Evolutionary conservation across 2,329 filamentous ascomycete species (phyloP).

Genomic region (Westerdykella sp.): DNA sequence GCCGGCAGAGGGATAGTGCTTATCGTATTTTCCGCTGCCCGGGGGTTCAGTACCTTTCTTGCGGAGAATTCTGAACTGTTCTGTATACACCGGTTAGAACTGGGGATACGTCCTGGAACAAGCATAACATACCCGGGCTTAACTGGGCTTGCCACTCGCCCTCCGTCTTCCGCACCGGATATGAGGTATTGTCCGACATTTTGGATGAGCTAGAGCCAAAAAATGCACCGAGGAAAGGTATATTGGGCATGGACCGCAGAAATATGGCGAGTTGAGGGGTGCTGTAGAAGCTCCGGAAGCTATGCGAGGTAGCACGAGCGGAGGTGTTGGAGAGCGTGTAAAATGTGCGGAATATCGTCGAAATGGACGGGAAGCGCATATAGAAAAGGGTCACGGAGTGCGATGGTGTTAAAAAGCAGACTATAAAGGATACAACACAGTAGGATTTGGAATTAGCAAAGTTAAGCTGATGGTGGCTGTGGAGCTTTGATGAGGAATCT

Average conservation of each 20-base stretch:
- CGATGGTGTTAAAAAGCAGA: too few relatives aligned
- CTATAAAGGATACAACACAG: too few relatives aligned
- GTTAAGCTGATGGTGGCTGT: too few relatives aligned
- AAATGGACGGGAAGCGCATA: constrained; percentile 59
- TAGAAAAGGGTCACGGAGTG: constrained; percentile 68
- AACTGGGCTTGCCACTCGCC: constrained; percentile 88
- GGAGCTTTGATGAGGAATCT: too few relatives aligned
- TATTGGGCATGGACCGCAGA: constrained; percentile 60
- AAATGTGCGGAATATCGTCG: constrained; percentile 45
- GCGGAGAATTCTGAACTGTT: constrained; percentile 91
- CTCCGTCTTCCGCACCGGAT: constrained; percentile 72
- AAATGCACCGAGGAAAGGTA: constrained; percentile 71
- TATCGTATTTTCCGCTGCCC: constrained; percentile 76
- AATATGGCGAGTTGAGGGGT: constrained; percentile 22
- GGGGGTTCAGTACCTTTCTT: constrained; percentile 86
- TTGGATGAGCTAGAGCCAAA: constrained; percentile 57
- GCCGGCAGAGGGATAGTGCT: constrained; percentile 69
- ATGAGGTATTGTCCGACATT: constrained; percentile 54
- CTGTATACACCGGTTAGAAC: constrained; percentile 43
- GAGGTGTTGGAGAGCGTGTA: constrained; percentile 43
- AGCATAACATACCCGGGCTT: constrained; percentile 52
- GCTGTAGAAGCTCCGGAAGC: constrained; percentile 28
- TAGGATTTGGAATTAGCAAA: too few relatives aligned
- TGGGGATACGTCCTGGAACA: neutral
- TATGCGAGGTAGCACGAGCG: constrained; percentile 29